Evolutionary conservation across 75 land plant genomes (phyloP).

Genomic region (Ceratopteris richardii): DNA sequence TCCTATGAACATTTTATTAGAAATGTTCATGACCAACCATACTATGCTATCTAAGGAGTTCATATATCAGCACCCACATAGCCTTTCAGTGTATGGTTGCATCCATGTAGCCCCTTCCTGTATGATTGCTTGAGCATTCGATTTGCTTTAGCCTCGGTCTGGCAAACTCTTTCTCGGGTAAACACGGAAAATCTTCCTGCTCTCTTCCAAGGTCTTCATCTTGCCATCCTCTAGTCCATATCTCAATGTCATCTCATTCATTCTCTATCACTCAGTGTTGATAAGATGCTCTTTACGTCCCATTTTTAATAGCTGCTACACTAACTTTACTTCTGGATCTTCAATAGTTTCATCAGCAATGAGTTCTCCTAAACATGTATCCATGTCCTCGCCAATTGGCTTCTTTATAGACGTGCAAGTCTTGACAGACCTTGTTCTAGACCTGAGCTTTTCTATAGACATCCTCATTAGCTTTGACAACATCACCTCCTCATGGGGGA

Average conservation of each 20-base stretch:
- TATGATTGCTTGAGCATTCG: slow-evolving; percentile 35
- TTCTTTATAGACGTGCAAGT: slow-evolving; percentile 16
- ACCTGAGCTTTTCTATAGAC: slow-evolving; percentile 30
- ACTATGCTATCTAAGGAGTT: too few relatives aligned
- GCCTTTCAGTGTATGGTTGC: slow-evolving; percentile 9
- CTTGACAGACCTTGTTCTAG: slow-evolving; percentile 13
- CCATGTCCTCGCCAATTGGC: slow-evolving; percentile 16
- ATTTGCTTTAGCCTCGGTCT: slow-evolving; percentile 49
- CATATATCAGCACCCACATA: slow-evolving; percentile 11
- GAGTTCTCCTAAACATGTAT: slow-evolving; percentile 27
- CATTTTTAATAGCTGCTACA: slow-evolving; percentile 34
- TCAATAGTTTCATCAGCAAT: slow-evolving; percentile 35
- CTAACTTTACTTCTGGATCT: slow-evolving; percentile 31
- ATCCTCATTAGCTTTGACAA: slow-evolving; percentile 64
- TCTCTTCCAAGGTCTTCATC: slow-evolving; percentile 51
- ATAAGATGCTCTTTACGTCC: slow-evolving; percentile 33
- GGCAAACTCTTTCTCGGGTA: slow-evolving; percentile 71
- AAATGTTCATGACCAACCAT: too few relatives aligned
- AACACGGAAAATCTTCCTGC: slow-evolving; percentile 36
- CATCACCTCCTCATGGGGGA: slow-evolving; percentile 51
- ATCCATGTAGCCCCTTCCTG: too few relatives aligned
- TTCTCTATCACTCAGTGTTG: slow-evolving; percentile 44
- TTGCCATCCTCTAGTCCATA: slow-evolving; percentile 51
- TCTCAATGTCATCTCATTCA: slow-evolving; percentile 47
- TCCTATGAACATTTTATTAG: too few relatives aligned